Evolutionary conservation across 2,329 filamentous ascomycete species (phyloP).

Genomic region (Neurospora sp.): DNA sequence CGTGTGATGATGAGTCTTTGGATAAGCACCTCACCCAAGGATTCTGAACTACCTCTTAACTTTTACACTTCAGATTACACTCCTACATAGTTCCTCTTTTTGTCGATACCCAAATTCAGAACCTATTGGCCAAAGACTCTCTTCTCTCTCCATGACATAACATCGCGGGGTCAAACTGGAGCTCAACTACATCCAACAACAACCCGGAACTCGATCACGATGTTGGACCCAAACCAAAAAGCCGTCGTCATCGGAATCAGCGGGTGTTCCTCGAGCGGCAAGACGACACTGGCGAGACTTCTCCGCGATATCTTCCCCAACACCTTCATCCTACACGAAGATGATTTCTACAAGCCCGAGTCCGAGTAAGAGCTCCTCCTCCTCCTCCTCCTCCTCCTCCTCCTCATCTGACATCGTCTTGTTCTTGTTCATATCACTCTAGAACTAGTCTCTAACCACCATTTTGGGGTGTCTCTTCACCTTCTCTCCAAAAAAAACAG

Average conservation of each 20-base stretch:
- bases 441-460: not conserved
- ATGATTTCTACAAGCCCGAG: conserved; percentile 90
- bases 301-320: conserved; percentile 71
- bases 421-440: not conserved
- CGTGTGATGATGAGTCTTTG: not conserved
- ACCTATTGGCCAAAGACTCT: not conserved
- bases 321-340: conserved; percentile 80
- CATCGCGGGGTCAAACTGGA: not conserved
- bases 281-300: conserved; percentile 83
- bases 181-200: not conserved
- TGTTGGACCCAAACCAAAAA: conserved; percentile 21
- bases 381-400: not conserved
- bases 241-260: conserved; percentile 70
- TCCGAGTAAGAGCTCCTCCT: conserved; percentile 40
- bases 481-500: conserved; percentile 22
- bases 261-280: conserved; percentile 85
- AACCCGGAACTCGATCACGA: not conserved
- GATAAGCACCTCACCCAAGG: not conserved
- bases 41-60: not conserved
- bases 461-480: not conserved
- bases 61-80: not conserved
- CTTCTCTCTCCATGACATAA: not conserved
- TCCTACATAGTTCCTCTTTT: not conserved
- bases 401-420: not conserved
- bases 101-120: not conserved